A percentile compares a stretch with the other conserved stretches of the same genome.
Conservation (phyloP, 2,329 filamentous ascomycete species). For the Aureobasidium namibiae region DNA sequence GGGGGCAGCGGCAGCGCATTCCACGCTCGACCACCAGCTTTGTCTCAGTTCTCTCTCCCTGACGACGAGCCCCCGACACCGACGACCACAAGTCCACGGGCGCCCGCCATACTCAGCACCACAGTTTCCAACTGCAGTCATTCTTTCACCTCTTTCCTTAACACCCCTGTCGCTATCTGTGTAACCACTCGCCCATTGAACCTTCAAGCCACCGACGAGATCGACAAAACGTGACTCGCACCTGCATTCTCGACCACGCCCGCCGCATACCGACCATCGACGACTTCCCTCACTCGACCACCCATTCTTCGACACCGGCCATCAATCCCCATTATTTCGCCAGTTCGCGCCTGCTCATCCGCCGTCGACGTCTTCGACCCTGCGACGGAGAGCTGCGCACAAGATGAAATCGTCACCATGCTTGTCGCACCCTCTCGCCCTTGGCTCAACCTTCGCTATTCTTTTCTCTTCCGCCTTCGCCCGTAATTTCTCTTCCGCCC, state of each 20-base stretch:
- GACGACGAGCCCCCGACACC: too few relatives aligned
- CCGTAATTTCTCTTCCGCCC: conserved; percentile 47
- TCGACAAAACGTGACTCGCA: conserved; percentile 10
- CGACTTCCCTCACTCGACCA: neutral
- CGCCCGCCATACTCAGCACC: neutral
- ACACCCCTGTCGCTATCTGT: neutral
- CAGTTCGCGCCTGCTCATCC: neutral
- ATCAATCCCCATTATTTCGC: neutral
- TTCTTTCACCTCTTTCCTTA: conserved; percentile 3
- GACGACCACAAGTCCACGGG: neutral
- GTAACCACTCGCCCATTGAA: neutral
- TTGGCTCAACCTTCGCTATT: conserved; percentile 12
- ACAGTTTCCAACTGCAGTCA: conserved; percentile 5
- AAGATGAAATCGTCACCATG: conserved; percentile 13
- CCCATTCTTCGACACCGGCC: neutral
- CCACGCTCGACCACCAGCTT: conserved; percentile 4
- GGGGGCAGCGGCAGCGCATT: conserved; percentile 3
- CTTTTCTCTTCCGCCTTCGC: neutral
- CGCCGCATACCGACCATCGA: neutral
- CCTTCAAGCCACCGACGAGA: conserved; percentile 4
- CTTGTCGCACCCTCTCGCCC: conserved; percentile 14
- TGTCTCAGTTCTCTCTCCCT: conserved; percentile 3
- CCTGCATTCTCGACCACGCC: neutral
- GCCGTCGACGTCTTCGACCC: neutral
- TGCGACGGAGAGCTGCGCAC: conserved; percentile 13